Percentiles rank a stretch among this genome's conserved stretches.
Evolutionary conservation across 352 stramenopile species (phyloP).

Genomic region (Phytophthora megakarya): DNA sequence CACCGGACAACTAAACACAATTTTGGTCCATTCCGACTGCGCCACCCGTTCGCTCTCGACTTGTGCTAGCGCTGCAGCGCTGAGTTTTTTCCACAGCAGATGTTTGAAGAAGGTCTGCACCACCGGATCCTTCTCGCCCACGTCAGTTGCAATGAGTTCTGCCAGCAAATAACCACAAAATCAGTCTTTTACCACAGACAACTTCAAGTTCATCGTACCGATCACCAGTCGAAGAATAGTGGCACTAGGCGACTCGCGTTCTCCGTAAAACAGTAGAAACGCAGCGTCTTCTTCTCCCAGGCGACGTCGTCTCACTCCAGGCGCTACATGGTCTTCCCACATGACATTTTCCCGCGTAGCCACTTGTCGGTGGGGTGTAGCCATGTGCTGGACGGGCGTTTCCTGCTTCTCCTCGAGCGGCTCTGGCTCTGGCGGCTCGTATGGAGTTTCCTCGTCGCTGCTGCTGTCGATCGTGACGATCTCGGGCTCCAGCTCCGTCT

Average conservation of each 20-base stretch:
- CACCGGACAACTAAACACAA: constrained; percentile 60
- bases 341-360: constrained; percentile 8
- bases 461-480: constrained; percentile 48
- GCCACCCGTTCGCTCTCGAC: constrained; percentile 42
- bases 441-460: constrained; percentile 22
- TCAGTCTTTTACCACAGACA: constrained; percentile 6
- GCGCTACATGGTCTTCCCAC: constrained; percentile 14
- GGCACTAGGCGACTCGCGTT: constrained; percentile 50
- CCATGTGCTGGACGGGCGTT: not conserved
- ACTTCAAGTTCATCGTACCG: constrained; percentile 43
- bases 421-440: constrained; percentile 20
- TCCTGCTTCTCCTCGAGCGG: constrained; percentile 7
- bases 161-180: constrained; percentile 10
- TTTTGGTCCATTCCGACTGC: constrained; percentile 84
- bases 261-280: constrained; percentile 72
- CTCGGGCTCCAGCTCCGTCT: constrained; percentile 18
- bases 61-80: constrained; percentile 42
- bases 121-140: constrained; percentile 38
- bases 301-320: constrained; percentile 34
- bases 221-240: constrained; percentile 60
- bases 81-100: constrained; percentile 59
- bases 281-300: constrained; percentile 70
- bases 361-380: constrained; percentile 11
- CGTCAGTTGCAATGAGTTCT: constrained; percentile 61
- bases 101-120: constrained; percentile 52